Evolutionary conservation across 495 filamentous ascomycete species (phyloP).

Genomic region (Mytilinidion resinicola): DNA sequence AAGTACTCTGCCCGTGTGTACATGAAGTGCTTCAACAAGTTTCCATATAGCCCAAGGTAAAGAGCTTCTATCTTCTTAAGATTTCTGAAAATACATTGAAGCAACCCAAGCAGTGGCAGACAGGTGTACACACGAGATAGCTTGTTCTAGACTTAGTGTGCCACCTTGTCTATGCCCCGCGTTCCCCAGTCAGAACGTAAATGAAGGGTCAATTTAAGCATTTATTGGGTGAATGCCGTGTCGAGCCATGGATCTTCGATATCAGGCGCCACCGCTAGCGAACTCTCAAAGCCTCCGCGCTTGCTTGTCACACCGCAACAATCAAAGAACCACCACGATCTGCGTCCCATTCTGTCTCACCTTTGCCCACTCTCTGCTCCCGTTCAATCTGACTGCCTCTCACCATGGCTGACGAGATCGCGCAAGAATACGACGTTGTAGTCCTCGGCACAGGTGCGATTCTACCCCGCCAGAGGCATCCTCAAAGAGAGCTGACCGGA

Average conservation of each 20-base stretch:
- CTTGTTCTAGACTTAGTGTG: no score
- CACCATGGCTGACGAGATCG: slow-evolving; percentile 84
- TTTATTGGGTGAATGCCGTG: no score
- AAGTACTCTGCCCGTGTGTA: no score
- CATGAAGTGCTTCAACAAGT: no score
- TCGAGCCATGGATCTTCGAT: neutral
- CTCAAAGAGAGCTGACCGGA: slow-evolving; percentile 20
- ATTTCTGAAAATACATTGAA: no score
- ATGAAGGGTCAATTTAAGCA: no score
- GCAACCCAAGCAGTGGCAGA: no score
- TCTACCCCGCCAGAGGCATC: slow-evolving; percentile 35
- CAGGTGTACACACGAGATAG: no score
- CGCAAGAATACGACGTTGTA: slow-evolving; percentile 94
- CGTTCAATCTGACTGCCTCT: neutral
- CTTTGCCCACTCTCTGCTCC: neutral
- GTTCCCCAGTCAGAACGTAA: no score
- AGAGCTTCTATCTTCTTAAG: no score
- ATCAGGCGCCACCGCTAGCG: slow-evolving; percentile 1
- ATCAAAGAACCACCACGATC: neutral
- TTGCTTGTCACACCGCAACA: slow-evolving; percentile 1
- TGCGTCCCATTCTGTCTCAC: neutral
- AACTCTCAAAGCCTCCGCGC: neutral
- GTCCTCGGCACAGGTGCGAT: slow-evolving; percentile 88
- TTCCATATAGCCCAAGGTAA: no score
- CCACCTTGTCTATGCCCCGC: no score